These are phyloP conservation scores for Microsporum ferrugineum DNA, from an alignment of 2,329 filamentous ascomycete species.

Conservation along the genomic window DNA sequence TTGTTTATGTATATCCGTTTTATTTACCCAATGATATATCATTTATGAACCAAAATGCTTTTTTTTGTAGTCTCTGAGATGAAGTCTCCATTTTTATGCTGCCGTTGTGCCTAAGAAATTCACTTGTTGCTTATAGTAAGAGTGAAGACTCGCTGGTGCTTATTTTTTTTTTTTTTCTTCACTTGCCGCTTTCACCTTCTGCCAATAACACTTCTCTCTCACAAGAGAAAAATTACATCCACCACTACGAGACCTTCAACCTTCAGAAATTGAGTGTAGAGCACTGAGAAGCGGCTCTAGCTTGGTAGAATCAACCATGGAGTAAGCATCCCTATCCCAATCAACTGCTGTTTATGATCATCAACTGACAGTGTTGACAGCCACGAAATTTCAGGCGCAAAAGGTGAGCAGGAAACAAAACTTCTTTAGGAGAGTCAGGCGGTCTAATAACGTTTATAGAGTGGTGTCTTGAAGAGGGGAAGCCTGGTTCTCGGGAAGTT, in stretches of 20 bases:
- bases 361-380: not conserved
- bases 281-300: not conserved
- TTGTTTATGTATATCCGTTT: not conserved
- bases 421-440: not conserved
- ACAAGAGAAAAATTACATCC: not conserved
- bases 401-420: not conserved
- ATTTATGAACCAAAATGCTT: not conserved
- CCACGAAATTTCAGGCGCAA: constrained; percentile 2
- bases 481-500: not conserved
- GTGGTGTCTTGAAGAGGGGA: constrained; percentile 1
- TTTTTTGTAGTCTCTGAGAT: not conserved
- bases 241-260: not conserved
- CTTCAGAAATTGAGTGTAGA: not conserved
- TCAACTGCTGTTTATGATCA: not conserved
- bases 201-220: not conserved
- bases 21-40: not conserved
- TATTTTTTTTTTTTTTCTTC: not conserved
- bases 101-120: not conserved
- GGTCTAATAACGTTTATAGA: not conserved
- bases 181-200: not conserved
- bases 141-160: not conserved
- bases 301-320: not conserved
- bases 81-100: not conserved
- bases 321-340: not conserved
- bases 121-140: not conserved